Evolutionary conservation across 345 rosid genomes (phyloP), one percentile per base, ranked within the genome.

Genomic region (Leavenworthia alabamica): DNA sequence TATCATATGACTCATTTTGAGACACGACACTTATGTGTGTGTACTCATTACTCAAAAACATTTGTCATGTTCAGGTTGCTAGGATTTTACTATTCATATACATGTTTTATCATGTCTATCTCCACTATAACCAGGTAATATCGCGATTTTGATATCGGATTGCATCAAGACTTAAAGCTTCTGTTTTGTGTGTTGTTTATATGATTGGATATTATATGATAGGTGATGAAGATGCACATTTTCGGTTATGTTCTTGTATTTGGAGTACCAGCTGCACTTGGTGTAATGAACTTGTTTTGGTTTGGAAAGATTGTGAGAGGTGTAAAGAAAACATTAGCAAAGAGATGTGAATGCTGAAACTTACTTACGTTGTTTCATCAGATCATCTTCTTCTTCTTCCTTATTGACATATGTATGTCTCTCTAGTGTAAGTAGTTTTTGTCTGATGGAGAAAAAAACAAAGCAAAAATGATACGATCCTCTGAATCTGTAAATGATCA

Each of bases 91-190:
- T 91, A 43, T 91, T 91, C 37, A 68, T 71, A 22, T 88, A 88
- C 83, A 71, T 91, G 79, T 88, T 91, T 69, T 77, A 83, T 75
- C 98, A 88, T 44, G 81, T 91, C 33, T 79, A 81, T 77, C 74
- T 83, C 83, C 87, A 88, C 72, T 82, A 79, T 47, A 64, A 77
- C 64, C 95, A 88, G 96, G 98, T 91, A n/a, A n/a, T n/a, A n/a
- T n/a, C n/a, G n/a, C n/a, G n/a, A n/a, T n/a, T 13, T 32, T 27
- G 12, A 65, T 23, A 16, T 6, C 31, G 1, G 2, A 17, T n/a
- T 27, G 50, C 56, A 47, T 47, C 32, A 28, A 57, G 37, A 16
- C 20, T 56, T 16, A 6, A 45, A 17, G n/a, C 17, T n/a, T 56
- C 31, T 0, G 5, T 41, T 29, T 4, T 24, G 8, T 26, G 26